Base-by-base conservation (phyloP, 2,329 filamentous ascomycete genomes). In the Graphilbum ipis-grandicollis region DNA sequence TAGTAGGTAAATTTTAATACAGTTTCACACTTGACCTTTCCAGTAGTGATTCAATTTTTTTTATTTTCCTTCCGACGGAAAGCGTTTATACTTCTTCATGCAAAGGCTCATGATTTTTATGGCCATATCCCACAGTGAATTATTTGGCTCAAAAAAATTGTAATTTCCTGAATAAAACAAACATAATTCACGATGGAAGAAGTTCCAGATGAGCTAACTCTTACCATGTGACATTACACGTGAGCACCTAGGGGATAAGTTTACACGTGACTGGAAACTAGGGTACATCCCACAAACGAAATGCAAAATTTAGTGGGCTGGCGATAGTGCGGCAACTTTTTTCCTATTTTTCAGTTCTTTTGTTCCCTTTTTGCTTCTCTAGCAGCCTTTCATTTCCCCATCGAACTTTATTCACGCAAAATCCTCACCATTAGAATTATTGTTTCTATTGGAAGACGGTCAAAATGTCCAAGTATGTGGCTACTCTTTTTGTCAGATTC, bases 381-480 rank as follows among this genome's bases (percentile, higher is more conserved):
- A 12, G 26, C 26, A 13, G 5, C 12, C 23, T 12, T 25, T 25
- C 23, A 8, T 25, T 25, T 25, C 12, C 23, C 7, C 12, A 25
- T 7, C 23, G 12, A 36, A 33, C 28, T 38, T 38, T 35, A 37
- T 37, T 14, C 39, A 45, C 46, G 46, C 46, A 47, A 41, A 19
- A 41, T 48, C 46, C 46, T 46, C 44, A 48, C 47, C 48, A 49
- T 47, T 50, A 48, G 47, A 45, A 44, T 37, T 34, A 28, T 15
- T 18, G 31, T 32, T 42, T 43, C 43, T 46, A 45, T 39, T 47
- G 43, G 41, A 82, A 85, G 80, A 85, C 79, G 79, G 77, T 72
- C 71, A 76, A 63, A 50, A 83, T 85, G 79, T 85, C 80, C 52
- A 86, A 86, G 36, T 39, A 28, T 12, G 34, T 23, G 6, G 21